Evolutionary conservation across 2,329 filamentous ascomycete genomes (phyloP), one percentile per base, ranked within the genome.

Genomic region (Aureobasidium musti): DNA sequence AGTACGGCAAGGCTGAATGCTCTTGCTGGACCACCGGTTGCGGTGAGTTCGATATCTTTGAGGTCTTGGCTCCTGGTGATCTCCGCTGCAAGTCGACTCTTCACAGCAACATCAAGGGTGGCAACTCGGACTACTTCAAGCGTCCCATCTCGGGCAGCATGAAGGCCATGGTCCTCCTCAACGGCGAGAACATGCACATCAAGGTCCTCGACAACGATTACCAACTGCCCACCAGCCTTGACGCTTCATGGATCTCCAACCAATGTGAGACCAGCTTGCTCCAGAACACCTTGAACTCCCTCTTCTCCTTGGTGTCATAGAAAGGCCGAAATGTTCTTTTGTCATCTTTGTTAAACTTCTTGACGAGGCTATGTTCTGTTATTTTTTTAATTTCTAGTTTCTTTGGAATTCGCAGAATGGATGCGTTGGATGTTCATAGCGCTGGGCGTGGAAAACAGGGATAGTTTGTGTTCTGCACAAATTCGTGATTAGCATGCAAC

Each of bases 21-120:
- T 90, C 86, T 67, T 93, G 91, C 82, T 92, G 89, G 89, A 77
- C 77, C 14, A 81, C 74, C 72, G 86, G 86, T 43, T 92, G 90
- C 74, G 90, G 89, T 72, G 91, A 94, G 79, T 85, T 90, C 69
- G 91, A 94, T 73, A 82, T 92, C 64, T 87, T 89, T 72, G 91
- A 93, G 79, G 83, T 91, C 28, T 84, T 93, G 47, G 81, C 83
- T 68, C 75, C 82, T 0, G 90, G 89, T 33, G 86, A 89, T 74
- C 82, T 79, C 50, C 86, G 86, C 73, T 85, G 86, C 78, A 92
- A 90, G 79, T 87, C 86, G 45, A 91, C 89, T 19, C 81, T 92
- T 72, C 90, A 92, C 78, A 77, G 77, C 39, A 84, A 86, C 70
- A 80, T 84, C 59, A 80, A 85, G 33, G 88, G 85, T 39, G 89